phyloP scores from a whole-genome alignment of 1,284 basidiomycete species.

The Boletus sp. region DNA sequence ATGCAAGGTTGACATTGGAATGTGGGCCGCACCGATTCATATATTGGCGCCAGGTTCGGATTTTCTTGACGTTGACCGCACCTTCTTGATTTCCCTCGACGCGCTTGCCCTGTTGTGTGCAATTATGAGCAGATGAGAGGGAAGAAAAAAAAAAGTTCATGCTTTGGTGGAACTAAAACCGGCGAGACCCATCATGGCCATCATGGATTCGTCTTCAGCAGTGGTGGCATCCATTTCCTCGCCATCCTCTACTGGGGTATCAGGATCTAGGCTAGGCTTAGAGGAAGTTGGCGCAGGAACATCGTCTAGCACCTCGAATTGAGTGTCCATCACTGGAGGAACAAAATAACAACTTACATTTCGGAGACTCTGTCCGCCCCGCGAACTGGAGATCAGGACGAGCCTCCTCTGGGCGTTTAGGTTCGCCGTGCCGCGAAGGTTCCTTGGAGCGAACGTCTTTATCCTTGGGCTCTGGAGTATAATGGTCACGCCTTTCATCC shows the following conservation, averaged over 20 bases:
- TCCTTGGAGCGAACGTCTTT: constrained; percentile 25
- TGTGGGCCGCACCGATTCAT: constrained; percentile 72
- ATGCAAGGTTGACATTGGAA: neutral
- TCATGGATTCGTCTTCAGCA: constrained; percentile 79
- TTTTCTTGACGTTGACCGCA: constrained; percentile 73
- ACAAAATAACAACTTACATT: constrained; percentile 24
- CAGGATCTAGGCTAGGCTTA: constrained; percentile 39
- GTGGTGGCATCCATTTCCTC: constrained; percentile 66
- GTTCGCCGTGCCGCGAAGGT: constrained; percentile 20
- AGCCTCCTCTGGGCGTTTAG: constrained; percentile 21
- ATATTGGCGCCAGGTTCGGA: constrained; percentile 93
- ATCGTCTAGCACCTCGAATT: constrained; percentile 8
- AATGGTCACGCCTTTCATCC: constrained; percentile 24
- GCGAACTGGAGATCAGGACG: constrained; percentile 17
- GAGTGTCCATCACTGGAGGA: constrained; percentile 2
- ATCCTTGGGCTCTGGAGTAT: constrained; percentile 26
- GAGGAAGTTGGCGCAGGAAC: constrained; percentile 18
- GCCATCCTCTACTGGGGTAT: constrained; percentile 49
- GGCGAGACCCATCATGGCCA: constrained; percentile 84
- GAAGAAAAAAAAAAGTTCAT: constrained; percentile 17
- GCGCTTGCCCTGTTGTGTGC: constrained; percentile 59
- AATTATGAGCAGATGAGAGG: constrained; percentile 1
- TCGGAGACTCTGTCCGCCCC: constrained; percentile 19
- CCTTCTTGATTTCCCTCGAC: constrained; percentile 84
- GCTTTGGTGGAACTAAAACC: constrained; percentile 93